Conservation (phyloP, 2,329 filamentous ascomycete genomes). For the Hymenoscyphus salicellus region DNA sequence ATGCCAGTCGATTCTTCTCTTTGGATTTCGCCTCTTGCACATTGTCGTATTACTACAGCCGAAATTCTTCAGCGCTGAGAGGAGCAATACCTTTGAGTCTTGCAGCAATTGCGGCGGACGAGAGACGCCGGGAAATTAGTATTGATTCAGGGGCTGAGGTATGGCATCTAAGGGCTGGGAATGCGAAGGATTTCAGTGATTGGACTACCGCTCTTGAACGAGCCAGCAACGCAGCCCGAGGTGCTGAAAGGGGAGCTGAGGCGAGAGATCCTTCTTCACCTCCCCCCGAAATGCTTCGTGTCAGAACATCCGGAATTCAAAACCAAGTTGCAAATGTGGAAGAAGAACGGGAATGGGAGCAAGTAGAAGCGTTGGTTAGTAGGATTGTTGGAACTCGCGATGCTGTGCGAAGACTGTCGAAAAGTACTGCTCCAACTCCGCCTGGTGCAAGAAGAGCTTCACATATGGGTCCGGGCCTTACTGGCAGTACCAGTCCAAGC, state of each 20-base stretch:
- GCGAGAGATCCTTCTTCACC: slow-evolving; percentile 18
- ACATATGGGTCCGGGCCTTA: slow-evolving; percentile 31
- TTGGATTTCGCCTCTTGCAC: slow-evolving; percentile 93
- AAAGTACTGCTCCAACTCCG: slow-evolving; percentile 64
- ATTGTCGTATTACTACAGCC: slow-evolving; percentile 92
- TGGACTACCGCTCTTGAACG: slow-evolving; percentile 86
- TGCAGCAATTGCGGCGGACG: slow-evolving; percentile 86
- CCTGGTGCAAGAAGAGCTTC: slow-evolving; percentile 16
- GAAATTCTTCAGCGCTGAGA: slow-evolving; percentile 85
- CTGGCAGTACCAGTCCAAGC: slow-evolving; percentile 10
- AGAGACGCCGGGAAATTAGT: slow-evolving; percentile 84
- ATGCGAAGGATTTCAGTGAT: slow-evolving; percentile 77
- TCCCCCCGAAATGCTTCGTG: slow-evolving; percentile 33
- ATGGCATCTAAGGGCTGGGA: slow-evolving; percentile 87
- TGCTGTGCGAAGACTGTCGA: slow-evolving; percentile 79
- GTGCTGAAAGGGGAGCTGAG: slow-evolving; percentile 41
- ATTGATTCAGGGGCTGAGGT: slow-evolving; percentile 96
- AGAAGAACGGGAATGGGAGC: slow-evolving; percentile 82
- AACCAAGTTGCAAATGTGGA: slow-evolving; percentile 37
- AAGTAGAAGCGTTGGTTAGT: slow-evolving; percentile 81
- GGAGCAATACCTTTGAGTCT: slow-evolving; percentile 90
- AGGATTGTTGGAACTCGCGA: slow-evolving; percentile 85
- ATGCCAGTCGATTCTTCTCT: slow-evolving; percentile 90
- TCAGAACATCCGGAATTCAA: slow-evolving; percentile 34
- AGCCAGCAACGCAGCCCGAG: slow-evolving; percentile 66